phyloP scores from a whole-genome alignment of 1,284 basidiomycete species.

The Pseudozyma thailandica region DNA sequence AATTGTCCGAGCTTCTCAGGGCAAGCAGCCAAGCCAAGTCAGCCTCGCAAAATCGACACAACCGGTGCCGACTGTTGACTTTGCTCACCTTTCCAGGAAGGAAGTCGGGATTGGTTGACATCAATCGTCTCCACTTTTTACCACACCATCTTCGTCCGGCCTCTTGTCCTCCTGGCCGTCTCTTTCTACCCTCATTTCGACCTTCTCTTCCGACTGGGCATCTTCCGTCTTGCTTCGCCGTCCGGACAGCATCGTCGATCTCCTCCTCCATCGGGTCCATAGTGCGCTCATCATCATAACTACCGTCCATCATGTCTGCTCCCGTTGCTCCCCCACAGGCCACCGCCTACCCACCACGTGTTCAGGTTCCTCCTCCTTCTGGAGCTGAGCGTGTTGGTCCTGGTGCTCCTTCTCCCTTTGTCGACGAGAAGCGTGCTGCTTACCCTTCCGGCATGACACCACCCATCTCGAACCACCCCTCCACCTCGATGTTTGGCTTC shows the following conservation, averaged over 20 bases:
- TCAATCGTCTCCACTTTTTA: too few species aligned
- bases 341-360: slow-evolving; percentile 43
- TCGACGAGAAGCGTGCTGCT: slow-evolving; percentile 46
- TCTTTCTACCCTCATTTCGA: too few species aligned
- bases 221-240: too few species aligned
- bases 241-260: too few species aligned
- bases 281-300: neutral
- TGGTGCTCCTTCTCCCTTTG: slow-evolving; percentile 34
- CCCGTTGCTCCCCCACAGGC: slow-evolving; percentile 45
- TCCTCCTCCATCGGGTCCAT: neutral
- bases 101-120: too few species aligned
- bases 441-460: slow-evolving; percentile 45
- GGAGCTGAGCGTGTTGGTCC: slow-evolving; percentile 44
- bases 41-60: too few species aligned
- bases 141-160: too few species aligned
- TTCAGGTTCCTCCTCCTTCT: slow-evolving; percentile 39
- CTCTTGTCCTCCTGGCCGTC: too few species aligned
- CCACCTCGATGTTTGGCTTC: slow-evolving; percentile 50
- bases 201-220: too few species aligned
- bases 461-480: slow-evolving; percentile 38
- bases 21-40: neutral
- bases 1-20: slow-evolving; percentile 13
- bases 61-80: too few species aligned
- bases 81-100: too few species aligned
- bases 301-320: slow-evolving; percentile 20